phyloP scores from a whole-genome alignment of 2,329 filamentous ascomycete genomes.

The Penicillium sclerotigenum region DNA sequence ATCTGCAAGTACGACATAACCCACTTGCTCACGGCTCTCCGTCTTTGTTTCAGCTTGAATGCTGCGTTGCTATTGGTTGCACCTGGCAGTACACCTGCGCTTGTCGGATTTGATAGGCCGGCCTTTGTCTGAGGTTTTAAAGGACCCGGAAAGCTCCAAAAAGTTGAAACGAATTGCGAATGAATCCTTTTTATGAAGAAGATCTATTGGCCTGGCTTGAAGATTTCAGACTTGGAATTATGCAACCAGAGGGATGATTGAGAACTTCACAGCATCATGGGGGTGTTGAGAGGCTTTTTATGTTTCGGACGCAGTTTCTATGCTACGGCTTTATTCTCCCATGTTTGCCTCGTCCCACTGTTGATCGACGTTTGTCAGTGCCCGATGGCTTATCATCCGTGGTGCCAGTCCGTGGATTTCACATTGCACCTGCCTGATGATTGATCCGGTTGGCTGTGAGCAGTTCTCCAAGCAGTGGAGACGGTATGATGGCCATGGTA shows the following conservation, averaged over 20 bases:
- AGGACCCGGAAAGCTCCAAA: constrained; percentile 7
- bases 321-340: constrained; percentile 22
- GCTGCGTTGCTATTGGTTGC: constrained; percentile 33
- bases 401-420: constrained; percentile 29
- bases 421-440: constrained; percentile 27
- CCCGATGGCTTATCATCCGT: constrained; percentile 35
- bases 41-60: constrained; percentile 35
- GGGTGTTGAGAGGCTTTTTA: constrained; percentile 39
- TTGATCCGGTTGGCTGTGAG: constrained; percentile 36
- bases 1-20: constrained; percentile 28
- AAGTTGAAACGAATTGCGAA: constrained; percentile 25
- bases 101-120: constrained; percentile 36
- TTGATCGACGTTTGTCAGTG: constrained; percentile 34
- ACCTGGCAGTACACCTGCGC: constrained; percentile 22
- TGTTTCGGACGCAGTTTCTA: constrained; percentile 34
- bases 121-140: constrained; percentile 25
- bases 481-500: constrained; percentile 34
- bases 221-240: constrained; percentile 17
- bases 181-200: constrained; percentile 21
- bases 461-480: constrained; percentile 33
- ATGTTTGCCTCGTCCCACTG: constrained; percentile 25
- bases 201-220: constrained; percentile 21
- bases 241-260: constrained; percentile 33
- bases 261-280: constrained; percentile 21
- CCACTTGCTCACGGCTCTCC: constrained; percentile 31